Evolutionary conservation across 1,284 basidiomycete genomes (phyloP), one percentile per base, ranked within the genome.

Genomic region (Pterula multifida): DNA sequence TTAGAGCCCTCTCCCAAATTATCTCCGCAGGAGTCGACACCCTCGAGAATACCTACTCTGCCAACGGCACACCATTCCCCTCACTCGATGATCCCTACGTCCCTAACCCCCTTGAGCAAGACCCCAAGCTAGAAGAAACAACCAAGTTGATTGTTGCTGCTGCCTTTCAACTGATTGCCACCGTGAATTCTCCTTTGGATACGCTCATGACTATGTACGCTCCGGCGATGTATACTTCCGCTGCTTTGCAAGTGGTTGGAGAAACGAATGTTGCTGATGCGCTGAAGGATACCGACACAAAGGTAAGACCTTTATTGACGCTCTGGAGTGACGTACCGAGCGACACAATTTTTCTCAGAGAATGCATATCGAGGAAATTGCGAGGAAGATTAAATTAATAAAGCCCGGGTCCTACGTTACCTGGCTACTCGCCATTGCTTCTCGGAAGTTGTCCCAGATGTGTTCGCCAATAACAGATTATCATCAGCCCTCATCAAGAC

Each of bases 381-480:
- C 47, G 11, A 36, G 21, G 25, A 36, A 28, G 39, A 42, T 42
- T 9, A 42, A 42, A 17, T 4, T 22, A 4, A 22, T 17, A 15
- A 12, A 65, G 63, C 55, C 19, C 63, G 64, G n/a, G 49, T 66
- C 25, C 53, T 68, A 21, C 63, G 67, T 15, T 58, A 62, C 48
- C 61, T 67, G 3, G 62, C 63, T 2, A 61, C 63, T 1, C 53
- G 60, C 32, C 61, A 66, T 52, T 56, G 68, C 42, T 70, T 68
- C 55, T 47, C 44, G 17, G 68, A 70, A 54, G 52, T 63, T 36
- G 49, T 53, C 2, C 64, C 63, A 3, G 58, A 66, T 51, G 57
- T 62, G 0, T 69, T 66, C 48, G 60, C 62, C 1, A 64, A 66
- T 52, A 69, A 66, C 45, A 61, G 60, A 4, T 53, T 44, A 6